Evolutionary conservation across 192 early-diverging fungal genomes (phyloP).

Genomic region (Entophlyctis luteolus): DNA sequence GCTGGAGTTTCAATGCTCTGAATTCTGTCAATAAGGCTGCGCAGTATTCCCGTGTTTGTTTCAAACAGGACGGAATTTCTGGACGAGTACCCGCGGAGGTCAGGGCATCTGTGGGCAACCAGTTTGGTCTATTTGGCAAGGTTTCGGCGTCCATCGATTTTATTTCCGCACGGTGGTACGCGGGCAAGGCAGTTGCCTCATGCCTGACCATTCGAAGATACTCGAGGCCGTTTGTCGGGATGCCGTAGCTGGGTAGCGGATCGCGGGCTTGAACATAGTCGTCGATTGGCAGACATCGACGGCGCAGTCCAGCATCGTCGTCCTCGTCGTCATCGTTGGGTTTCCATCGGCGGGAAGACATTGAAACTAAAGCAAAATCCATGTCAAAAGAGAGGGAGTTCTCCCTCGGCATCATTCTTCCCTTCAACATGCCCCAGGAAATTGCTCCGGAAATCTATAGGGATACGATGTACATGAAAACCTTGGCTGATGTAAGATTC

Average conservation of each 20-base stretch:
- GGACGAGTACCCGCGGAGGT: no score
- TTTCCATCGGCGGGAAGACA: neutral
- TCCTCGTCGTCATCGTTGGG: no score
- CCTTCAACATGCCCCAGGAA: neutral
- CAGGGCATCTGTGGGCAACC: no score
- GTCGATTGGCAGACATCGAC: constrained; percentile 16
- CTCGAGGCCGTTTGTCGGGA: constrained; percentile 14
- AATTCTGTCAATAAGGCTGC: no score
- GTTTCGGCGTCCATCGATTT: no score
- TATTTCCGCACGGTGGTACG: neutral
- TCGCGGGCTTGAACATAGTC: constrained; percentile 21
- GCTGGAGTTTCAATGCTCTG: no score
- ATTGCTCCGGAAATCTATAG: neutral
- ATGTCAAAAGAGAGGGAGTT: neutral
- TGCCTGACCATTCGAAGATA: constrained; percentile 17
- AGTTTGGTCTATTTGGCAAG: no score
- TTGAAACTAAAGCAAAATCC: neutral
- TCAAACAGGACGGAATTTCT: no score
- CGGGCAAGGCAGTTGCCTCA: neutral
- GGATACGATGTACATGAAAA: neutral
- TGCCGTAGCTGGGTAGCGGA: neutral
- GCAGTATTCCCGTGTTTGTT: no score
- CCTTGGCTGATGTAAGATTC: neutral
- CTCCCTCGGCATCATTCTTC: neutral
- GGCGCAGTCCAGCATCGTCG: constrained; percentile 6